Evolutionary conservation across 1,139 yeast species (phyloP), one percentile per base, ranked within the genome.

Genomic region (Magnusiomyces fungicola): DNA sequence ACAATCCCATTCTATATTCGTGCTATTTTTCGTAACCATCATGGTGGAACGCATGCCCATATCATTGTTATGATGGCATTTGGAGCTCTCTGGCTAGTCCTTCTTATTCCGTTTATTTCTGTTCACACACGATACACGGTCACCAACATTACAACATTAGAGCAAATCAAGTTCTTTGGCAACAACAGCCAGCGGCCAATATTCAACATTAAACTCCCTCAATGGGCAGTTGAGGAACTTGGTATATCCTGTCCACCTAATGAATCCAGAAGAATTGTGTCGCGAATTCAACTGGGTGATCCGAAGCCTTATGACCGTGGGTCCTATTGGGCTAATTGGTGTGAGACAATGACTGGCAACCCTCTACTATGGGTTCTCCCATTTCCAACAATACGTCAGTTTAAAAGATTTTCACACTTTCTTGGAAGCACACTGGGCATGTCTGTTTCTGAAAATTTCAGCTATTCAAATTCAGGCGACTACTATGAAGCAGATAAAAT

Each of bases 101-200:
- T 68, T 39, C 48, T 64, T 19, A 46, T 57, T n/a, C 59, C 60
- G 2, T 64, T 70, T 44, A 43, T 61, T 6, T 49, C 52, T 3
- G 64, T 62, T 21, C 71, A 70, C 43, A 19, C 59, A 3, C 40
- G 54, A 32, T 68, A 65, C 48, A 51, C 65, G 18, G 29, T 60
- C 7, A 45, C 50, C 38, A 59, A 65, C 51, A 57, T 58, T 27
- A 66, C 72, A 2, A 69, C 73, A 0, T 57, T 69, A 12, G 74
- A 70, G 55, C 58, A 60, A 43, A 50, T 68, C 55, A 58, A 59
- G 38, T 47, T 55, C 14, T 23, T n/a, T 21, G 10, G 21, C 12
- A 49, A 60, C 14, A 52, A 58, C n/a, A 56, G 55, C 10, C 45
- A 54, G 18, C 52, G 55, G 27, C 64, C 66, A 1, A 66, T 66